Evolutionary conservation across 2,329 filamentous ascomycete species (phyloP).

Genomic region (Fusarium phyllophilum): DNA sequence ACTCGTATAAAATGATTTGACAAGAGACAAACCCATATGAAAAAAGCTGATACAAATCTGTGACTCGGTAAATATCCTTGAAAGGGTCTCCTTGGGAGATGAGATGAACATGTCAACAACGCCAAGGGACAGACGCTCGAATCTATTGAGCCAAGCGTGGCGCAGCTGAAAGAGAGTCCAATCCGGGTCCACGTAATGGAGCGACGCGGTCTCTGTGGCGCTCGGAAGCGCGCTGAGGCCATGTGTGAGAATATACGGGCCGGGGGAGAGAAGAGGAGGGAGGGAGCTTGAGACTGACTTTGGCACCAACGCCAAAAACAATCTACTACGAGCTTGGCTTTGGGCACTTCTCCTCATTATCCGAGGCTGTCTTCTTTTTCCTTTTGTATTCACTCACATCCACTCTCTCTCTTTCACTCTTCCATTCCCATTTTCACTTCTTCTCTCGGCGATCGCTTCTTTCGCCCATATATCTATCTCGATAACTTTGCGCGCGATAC

Average conservation of each 20-base stretch:
- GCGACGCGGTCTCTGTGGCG: slow-evolving; percentile 41
- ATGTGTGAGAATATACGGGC: slow-evolving; percentile 32
- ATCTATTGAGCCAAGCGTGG: slow-evolving; percentile 46
- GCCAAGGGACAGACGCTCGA: slow-evolving; percentile 28
- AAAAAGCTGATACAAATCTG: slow-evolving; percentile 9
- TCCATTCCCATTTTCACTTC: background rate
- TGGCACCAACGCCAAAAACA: slow-evolving; percentile 32
- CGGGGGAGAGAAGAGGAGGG: slow-evolving; percentile 6
- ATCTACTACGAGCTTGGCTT: slow-evolving; percentile 22
- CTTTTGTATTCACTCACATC: slow-evolving; percentile 26
- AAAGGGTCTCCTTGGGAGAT: slow-evolving; percentile 5
- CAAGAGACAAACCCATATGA: background rate
- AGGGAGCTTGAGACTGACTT: slow-evolving; percentile 28
- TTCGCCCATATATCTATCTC: background rate
- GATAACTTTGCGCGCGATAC: background rate
- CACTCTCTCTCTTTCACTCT: slow-evolving; percentile 1
- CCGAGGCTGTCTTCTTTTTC: slow-evolving; percentile 5
- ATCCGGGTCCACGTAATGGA: slow-evolving; percentile 42
- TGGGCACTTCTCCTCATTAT: slow-evolving; percentile 18
- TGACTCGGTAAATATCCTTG: slow-evolving; percentile 18
- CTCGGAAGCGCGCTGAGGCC: slow-evolving; percentile 12
- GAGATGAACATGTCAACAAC: slow-evolving; percentile 6
- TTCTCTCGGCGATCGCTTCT: slow-evolving; percentile 1
- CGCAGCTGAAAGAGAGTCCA: slow-evolving; percentile 43
- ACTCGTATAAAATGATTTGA: background rate